Base-by-base conservation (phyloP, 305 asterid genomes). In the Plantago coronopus region DNA sequence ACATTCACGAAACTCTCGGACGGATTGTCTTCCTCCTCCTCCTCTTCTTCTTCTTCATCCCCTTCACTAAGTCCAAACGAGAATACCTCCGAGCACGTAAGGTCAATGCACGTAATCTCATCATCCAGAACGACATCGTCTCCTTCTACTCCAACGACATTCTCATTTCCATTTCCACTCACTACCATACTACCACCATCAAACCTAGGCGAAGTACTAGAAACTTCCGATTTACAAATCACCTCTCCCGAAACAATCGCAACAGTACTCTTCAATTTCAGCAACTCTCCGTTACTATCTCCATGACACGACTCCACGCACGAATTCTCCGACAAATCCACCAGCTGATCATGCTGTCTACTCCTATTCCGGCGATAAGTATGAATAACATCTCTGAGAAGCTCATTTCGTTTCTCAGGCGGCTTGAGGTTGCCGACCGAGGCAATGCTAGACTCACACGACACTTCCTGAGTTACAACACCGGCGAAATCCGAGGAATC, bases 241-340 rank as follows among this genome's bases (percentile, higher is more conserved):
- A 54, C 57, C 53, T 45, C 72, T 54, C 71, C 54, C 55, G 58
- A 69, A 48, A 70, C 74, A 51, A 34, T n/a, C n/a, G n/a, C 72
- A 59, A 25, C 77, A 50, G 65, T 70, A 48, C 72, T 66, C 73
- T 58, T 74, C 73, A 65, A 54, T 63, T 63, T 70, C 15, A 40
- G 62, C 81, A 72, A 67, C 47, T 61, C 77, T 74, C 74, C 67
- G 53, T 75, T 54, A 11, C 47, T 73, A 25, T 63, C 74, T 76
- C 79, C 88, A 9, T 87, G 80, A 71, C 79, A 76, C 68, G 98
- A 86, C 40, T 88, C 95, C 60, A 88, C 90, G 65, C 98, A 91
- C 18, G 98, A 91, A 68, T 48, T 68, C 58, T 88, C 98, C 29
- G 95, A 89, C 8, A 84, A 45, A 27, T 34, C 12, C 40, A 9